Conservation (phyloP, 73 alveolate species). For the Stentor roeselii region DNA sequence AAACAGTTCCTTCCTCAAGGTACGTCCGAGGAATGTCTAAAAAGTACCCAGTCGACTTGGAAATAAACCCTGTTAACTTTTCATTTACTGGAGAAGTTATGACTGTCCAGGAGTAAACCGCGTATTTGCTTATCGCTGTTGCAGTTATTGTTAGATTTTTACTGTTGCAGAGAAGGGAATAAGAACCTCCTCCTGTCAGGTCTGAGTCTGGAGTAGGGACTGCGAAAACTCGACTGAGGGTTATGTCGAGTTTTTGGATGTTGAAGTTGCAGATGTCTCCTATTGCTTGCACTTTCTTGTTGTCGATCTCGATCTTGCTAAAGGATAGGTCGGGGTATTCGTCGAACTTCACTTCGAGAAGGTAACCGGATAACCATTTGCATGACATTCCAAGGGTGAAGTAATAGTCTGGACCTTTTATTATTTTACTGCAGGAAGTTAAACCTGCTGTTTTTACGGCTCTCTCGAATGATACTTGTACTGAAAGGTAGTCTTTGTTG, state of each 20-base stretch:
- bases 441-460: not conserved
- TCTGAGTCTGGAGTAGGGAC: not conserved
- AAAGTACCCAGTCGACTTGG: too few species aligned
- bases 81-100: too few species aligned
- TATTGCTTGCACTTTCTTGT: not conserved
- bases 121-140: too few species aligned
- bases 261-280: not conserved
- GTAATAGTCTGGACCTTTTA: not conserved
- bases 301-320: not conserved
- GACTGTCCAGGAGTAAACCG: too few species aligned
- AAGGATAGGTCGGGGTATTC: not conserved
- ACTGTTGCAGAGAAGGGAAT: not conserved
- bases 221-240: too few species aligned
- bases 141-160: too few species aligned
- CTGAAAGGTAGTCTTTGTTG: not conserved
- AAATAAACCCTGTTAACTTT: too few species aligned
- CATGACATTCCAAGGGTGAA: not conserved
- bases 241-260: too few species aligned
- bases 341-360: not conserved
- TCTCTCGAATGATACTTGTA: not conserved
- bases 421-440: not conserved
- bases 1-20: too few species aligned
- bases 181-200: not conserved
- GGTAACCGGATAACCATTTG: not conserved
- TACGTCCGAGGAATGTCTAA: too few species aligned